Evolutionary conservation across 2,329 filamentous ascomycete species (phyloP), one percentile per base, ranked within the genome.

Genomic region (Fusarium denticulatum): DNA sequence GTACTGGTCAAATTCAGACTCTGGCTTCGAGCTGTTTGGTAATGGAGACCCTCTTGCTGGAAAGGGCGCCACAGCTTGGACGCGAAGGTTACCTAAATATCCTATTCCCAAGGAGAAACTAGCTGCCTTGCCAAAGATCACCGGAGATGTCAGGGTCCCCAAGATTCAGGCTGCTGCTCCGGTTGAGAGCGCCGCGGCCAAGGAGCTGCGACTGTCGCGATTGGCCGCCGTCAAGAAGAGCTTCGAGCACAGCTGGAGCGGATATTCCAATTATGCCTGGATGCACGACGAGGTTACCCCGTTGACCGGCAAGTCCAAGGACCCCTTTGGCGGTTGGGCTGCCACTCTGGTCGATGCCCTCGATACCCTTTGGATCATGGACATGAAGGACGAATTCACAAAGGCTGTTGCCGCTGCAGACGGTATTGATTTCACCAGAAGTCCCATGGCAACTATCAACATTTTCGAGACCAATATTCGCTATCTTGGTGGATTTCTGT

Each of bases 281-380:
- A 85, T 88, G 78, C 85, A 87, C 60, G 90, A 92, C 79, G 90
- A 91, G 79, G 82, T 92, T 47, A 84, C 84, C 24, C 90, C 90
- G 7, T 73, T 92, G 28, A 85, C 85, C 13, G 88, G 86, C 30
- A 76, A 79, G 22, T 82, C 80, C 58, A 85, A 86, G 62, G 85
- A 91, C 73, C 86, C 87, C 28, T 91, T 91, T 79, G 89, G 88
- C 30, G 90, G 90, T 22, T 92, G 90, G 90, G 89, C 87, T 28
- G 90, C 90, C 5, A 92, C 90, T 7, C 80, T 92, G 70, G 88
- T 92, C 39, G 90, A 92, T 78, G 83, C 88, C 14, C 84, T 92
- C 60, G 91, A 93, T 77, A 90, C 89, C 24, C 81, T 93, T 18
- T 93, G 90, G 90, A 91, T 93, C 66, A 89, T 93, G 88, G 91